Evolutionary conservation across 2,329 filamentous ascomycete species (phyloP), one percentile per base, ranked within the genome.

Genomic region (Venturia aucupariae): DNA sequence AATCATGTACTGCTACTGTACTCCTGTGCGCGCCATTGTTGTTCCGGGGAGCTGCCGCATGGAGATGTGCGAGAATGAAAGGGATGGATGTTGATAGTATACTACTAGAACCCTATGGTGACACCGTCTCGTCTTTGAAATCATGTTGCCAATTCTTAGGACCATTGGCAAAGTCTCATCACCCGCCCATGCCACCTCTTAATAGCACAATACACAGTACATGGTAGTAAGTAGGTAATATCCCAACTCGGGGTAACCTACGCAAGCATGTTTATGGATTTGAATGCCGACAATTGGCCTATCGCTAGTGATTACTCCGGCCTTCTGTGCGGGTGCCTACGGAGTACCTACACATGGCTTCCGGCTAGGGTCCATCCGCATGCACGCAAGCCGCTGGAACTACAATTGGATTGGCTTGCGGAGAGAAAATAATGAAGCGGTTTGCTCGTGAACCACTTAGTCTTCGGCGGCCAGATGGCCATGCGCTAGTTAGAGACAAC

Each of bases 111-210:
- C 51, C 51, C 27, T 57, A 35, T 60, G 13, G 19, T 38, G 30
- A 38, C 17, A 17, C n/a, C 19, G 11, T n/a, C 8, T 27, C 57
- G 35, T 24, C 41, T 60, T 17, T 60, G 59, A 11, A 60, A 60
- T 44, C 24, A 22, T 60, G n/a, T n/a, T n/a, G 59, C 59, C 59
- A 60, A 60, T 60, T 60, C 59, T 60, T 60, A 44, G 59, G 11
- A 19, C 59, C 41, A 41, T 41, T 60, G 59, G 59, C 59, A 44
- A 41, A 30, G 59, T 60, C 59, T 60, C 59, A 60, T 44, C 51
- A n/a, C 35, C n/a, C 51, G 51, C 15, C 51, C 27, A 57, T 57
- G 17, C 51, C 51, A n/a, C 51, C 11, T 57, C 27, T 19, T n/a
- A 35, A 35, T n/a, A n/a, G 27, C 30, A 57, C 51, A 35, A n/a